A percentile compares a stretch with the other conserved stretches of the same genome.
Evolutionary conservation across 2,329 filamentous ascomycete genomes (phyloP).

Genomic region (Sclerotinia glacialis): DNA sequence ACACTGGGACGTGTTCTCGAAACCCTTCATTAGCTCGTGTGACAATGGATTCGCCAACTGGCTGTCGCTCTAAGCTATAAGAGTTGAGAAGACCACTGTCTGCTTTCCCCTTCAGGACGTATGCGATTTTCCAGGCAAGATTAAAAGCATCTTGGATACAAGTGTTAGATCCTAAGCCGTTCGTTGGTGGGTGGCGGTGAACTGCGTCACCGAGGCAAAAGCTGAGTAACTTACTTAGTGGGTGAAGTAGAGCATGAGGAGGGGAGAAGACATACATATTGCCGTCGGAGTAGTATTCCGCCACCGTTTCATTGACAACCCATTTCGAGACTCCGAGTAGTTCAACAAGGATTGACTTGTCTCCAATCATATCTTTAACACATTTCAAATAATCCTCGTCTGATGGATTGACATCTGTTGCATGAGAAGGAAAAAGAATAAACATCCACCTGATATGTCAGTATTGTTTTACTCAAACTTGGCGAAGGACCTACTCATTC

Average conservation of each 20-base stretch:
- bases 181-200: conserved; percentile 56
- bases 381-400: conserved; percentile 48
- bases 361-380: conserved; percentile 53
- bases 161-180: conserved; percentile 57
- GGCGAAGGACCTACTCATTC: conserved; percentile 44
- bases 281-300: conserved; percentile 48
- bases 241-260: background rate
- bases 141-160: conserved; percentile 58
- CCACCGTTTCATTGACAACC: conserved; percentile 60
- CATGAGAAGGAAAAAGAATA: conserved; percentile 49
- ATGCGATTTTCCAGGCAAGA: conserved; percentile 54
- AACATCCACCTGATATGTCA: conserved; percentile 50
- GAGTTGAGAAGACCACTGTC: conserved; percentile 43
- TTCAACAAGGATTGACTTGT: conserved; percentile 50
- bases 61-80: conserved; percentile 49
- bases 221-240: conserved; percentile 17
- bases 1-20: conserved; percentile 48
- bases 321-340: conserved; percentile 56
- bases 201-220: conserved; percentile 55
- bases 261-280: conserved; percentile 34
- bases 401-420: conserved; percentile 43
- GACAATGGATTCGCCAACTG: conserved; percentile 43
- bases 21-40: conserved; percentile 53
- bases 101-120: conserved; percentile 45
- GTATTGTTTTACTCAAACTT: background rate